phyloP scores from a whole-genome alignment of 2,329 filamentous ascomycete species.

The Arthrobotrys megalospora region DNA sequence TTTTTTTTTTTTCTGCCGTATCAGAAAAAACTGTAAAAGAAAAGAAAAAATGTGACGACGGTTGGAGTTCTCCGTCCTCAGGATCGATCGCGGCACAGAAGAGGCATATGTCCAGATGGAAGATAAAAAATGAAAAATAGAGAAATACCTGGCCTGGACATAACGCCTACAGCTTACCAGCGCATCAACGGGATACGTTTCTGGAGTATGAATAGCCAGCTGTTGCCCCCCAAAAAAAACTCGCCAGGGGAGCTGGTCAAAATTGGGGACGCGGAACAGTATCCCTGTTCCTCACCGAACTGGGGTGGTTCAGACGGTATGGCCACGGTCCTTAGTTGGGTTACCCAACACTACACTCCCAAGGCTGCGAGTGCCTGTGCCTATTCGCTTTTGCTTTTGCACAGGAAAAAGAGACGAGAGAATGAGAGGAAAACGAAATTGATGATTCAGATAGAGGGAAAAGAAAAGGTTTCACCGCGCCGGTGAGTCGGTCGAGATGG shows the following conservation, averaged over 20 bases:
- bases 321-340: constrained; percentile 56
- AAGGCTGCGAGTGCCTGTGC: constrained; percentile 52
- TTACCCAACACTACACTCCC: constrained; percentile 45
- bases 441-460: constrained; percentile 46
- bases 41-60: constrained; percentile 21
- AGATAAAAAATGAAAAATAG: background rate
- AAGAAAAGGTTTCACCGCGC: constrained; percentile 42
- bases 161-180: constrained; percentile 47
- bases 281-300: constrained; percentile 48
- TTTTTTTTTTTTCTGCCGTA: constrained; percentile 6
- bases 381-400: constrained; percentile 46
- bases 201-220: constrained; percentile 49
- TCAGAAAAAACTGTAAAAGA: background rate
- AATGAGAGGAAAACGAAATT: constrained; percentile 51
- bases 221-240: constrained; percentile 50
- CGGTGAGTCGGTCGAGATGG: constrained; percentile 54
- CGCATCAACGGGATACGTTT: constrained; percentile 45
- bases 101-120: constrained; percentile 8
- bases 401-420: constrained; percentile 38
- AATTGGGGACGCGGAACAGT: constrained; percentile 55
- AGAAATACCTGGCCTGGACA: background rate
- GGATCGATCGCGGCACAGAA: constrained; percentile 21
- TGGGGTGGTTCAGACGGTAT: constrained; percentile 52
- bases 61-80: constrained; percentile 19
- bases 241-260: constrained; percentile 53